Percentiles rank a stretch among this genome's conserved stretches.
Conservation (phyloP, 2,329 filamentous ascomycete species). For the Aspergillus sojae region DNA sequence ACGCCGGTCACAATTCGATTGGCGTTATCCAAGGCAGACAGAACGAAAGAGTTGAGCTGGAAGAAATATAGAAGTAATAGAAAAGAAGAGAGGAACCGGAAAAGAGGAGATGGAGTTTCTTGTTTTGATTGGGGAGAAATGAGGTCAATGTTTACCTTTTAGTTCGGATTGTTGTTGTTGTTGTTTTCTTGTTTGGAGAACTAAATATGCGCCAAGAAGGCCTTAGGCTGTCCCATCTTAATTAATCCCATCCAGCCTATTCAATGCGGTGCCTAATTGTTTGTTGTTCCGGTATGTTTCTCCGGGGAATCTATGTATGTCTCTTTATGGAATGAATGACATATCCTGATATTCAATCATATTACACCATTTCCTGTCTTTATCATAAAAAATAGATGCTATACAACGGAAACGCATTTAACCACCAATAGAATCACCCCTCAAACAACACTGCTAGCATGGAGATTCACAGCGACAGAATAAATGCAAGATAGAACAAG, state of each 20-base stretch:
- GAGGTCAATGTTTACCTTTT: not conserved
- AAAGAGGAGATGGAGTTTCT: not conserved
- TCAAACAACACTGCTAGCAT: no score
- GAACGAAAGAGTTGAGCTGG: not conserved
- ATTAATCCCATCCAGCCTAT: not conserved
- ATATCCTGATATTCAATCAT: no score
- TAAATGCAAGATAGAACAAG: no score
- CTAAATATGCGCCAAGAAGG: constrained; percentile 8
- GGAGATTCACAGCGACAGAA: no score
- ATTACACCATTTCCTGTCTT: no score
- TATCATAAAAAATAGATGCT: no score
- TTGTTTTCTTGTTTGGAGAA: not conserved
- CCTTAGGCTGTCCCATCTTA: not conserved
- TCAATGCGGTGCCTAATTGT: not conserved
- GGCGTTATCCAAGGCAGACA: not conserved
- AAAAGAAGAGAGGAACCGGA: not conserved
- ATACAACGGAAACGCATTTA: no score
- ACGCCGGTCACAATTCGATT: not conserved
- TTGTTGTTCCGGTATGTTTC: not conserved
- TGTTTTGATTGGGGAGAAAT: not conserved
- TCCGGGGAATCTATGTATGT: not conserved
- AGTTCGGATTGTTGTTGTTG: not conserved
- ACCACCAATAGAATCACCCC: no score
- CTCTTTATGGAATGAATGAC: not conserved
- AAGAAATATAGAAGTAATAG: not conserved